Evolutionary conservation across 805 yeast genomes (phyloP), one percentile per base, ranked within the genome.

Genomic region (Metschnikowia vanudenii): DNA sequence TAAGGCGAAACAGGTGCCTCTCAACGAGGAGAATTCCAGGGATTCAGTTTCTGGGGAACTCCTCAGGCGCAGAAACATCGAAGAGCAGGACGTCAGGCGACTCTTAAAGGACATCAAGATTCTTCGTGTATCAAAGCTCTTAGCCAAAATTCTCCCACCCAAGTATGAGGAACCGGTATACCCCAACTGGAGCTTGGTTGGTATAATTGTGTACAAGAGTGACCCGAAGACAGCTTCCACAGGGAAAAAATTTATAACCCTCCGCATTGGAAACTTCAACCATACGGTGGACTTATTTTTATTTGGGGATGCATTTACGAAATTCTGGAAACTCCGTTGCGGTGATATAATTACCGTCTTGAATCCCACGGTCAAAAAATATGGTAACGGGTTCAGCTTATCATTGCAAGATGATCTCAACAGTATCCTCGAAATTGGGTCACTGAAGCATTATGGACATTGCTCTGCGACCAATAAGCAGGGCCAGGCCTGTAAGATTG

Each of bases 161-260:
- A 70, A 51, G 32, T 90, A 78, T 58, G 60, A 65, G 5, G 85
- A 85, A 39, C 96, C 96, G 0, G 65, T 67, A 29, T 83, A 84
- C 56, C 65, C 84, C 3, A 90, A 91, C 59, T 90, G 89, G 85
- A 83, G 84, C n/a, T 76, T 82, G 1, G 57, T 84, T n/a, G 97
- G 96, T 1, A 72, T 87, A 2, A 69, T 91, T 0, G 68, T 80
- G 4, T 58, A 61, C 17, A 89, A 89, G 57, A 68, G 81, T 4
- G 78, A 72, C 7, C 73, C 84, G 3, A 71, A 74, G 51, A 62
- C 67, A 3, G 69, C 87, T 0, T 43, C 45, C 30, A 60, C 41
- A 51, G 64, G 52, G 59, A 66, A 71, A 12, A 84, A 82, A 58
- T 91, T 71, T 58, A 67, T 87, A 53, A 77, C 77, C 46, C 46